Evolutionary conservation across 2,329 filamentous ascomycete species (phyloP), one percentile per base, ranked within the genome.

Genomic region (Botrytis squamosa): DNA sequence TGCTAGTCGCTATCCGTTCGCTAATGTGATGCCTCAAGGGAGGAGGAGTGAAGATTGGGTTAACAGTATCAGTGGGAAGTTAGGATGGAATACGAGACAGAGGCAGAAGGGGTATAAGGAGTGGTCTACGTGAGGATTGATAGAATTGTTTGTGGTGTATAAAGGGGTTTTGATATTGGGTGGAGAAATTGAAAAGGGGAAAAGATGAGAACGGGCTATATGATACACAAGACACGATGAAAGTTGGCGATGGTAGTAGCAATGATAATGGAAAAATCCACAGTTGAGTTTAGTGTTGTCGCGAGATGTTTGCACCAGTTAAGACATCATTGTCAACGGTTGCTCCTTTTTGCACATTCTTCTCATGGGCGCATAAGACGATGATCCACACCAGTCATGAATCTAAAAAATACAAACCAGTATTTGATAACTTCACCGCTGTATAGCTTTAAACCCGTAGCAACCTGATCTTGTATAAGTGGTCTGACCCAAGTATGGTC

Each of bases 51-150:
- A 94, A 83, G 92, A 94, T 81, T 95, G 92, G 92, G 89, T 95
- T 40, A 93, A 94, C 74, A 93, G 91, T 78, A 94, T 95, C 74
- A 91, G 89, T 75, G 87, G 90, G 60, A 95, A 94, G 81, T 82
- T 95, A 78, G 92, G 92, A 46, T 95, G 92, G 92, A 95, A 95
- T 79, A 93, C 91, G 76, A 83, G 92, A 76, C 90, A 94, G 83
- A 91, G 91, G 82, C 92, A 94, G 81, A 95, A 94, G 82, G 84
- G 84, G 20, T 88, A 86, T 75, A 84, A 84, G 75, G 82, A 84
- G 69, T 81, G 79, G 81, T 59, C 36, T 42, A 42, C 66, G 20
- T 69, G 36, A 69, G 36, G 10, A 44, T 25, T 22, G 20, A n/a
- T 46, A 57, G n/a, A 60, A 12, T 42, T n/a, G 38, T 66, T 29